phyloP scores from a whole-genome alignment of 768 basidiomycete genomes.

The Cantharellus anzutake region DNA sequence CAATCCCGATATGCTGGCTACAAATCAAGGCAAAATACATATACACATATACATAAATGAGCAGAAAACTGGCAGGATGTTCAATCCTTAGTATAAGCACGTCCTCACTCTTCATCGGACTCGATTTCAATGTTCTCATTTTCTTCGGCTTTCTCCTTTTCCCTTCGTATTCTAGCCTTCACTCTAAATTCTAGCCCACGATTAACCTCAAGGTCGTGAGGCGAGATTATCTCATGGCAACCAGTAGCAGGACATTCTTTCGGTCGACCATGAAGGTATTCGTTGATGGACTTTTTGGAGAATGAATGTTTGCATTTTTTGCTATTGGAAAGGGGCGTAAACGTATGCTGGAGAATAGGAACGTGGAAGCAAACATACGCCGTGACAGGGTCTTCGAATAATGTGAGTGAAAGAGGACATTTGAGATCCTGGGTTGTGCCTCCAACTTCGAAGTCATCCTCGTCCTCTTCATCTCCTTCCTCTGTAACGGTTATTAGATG shows the following conservation, averaged over 20 bases:
- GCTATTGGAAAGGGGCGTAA: conserved; percentile 19
- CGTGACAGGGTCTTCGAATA: conserved; percentile 54
- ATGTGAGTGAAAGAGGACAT: conserved; percentile 59
- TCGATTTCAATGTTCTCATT: not conserved
- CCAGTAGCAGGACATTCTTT: conserved; percentile 18
- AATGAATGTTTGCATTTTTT: conserved; percentile 64
- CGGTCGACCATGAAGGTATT: not conserved
- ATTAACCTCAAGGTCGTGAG: conserved; percentile 1
- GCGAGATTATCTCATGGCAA: conserved; percentile 12
- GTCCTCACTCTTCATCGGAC: not conserved
- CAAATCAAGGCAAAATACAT: no score
- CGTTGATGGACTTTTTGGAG: conserved; percentile 43
- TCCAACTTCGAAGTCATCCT: conserved; percentile 79
- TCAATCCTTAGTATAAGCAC: no score
- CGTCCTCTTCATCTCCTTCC: conserved; percentile 63
- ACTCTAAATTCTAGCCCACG: conserved; percentile 3
- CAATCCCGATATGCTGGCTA: no score
- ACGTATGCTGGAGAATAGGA: not conserved
- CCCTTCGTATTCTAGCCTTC: conserved; percentile 2
- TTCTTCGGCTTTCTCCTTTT: not conserved
- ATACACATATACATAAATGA: no score
- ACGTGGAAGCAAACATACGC: conserved; percentile 35
- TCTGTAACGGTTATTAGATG: conserved; percentile 26
- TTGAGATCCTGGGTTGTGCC: conserved; percentile 68
- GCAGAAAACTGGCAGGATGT: no score